Base-by-base conservation (phyloP, 768 basidiomycete species). In the Hygrophorus pudorinus region DNA sequence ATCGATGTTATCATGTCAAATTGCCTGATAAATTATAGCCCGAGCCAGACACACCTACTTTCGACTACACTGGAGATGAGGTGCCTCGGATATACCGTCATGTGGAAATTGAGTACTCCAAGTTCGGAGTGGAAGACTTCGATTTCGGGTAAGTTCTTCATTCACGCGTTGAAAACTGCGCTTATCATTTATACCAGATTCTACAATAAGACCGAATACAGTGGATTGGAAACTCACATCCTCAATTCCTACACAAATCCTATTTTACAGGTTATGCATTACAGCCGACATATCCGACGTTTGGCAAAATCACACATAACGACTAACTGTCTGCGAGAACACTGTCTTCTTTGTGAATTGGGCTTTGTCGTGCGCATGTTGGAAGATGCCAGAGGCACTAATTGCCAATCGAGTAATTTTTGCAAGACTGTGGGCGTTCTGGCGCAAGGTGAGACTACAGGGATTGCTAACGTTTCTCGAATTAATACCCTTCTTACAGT, bases 41-140 rank as follows among this genome's bases (percentile, higher is more conserved):
- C 6, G 79, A 78, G 29, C 68, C 71, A 5, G 76, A 79, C 24
- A 67, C 68, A n/a, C 66, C 73, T 17, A 61, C 62, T 3, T 67
- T 71, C 41, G 78, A 79, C 44, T 68, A 74, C 41, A 65, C 61
- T 14, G 69, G 68, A 21, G 78, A 73, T 30, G 73, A 78, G 21
- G 75, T 91, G 38, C 89, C 93, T 1, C 76, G 73, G 44, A 73
- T 80, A 48, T 99, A 96, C 60, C 80, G 86, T 46, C 84, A 82
- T 54, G 92, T 96, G 12, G 93, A 97, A 63, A 99, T 99, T 55
- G 90, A 93, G 61, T 99, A 99, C 59, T 93, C 89, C 31, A 94
- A 93, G 56, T 99, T 99, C 55, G 94, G 94, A 3, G 89, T 98
- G 13, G 94, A 97, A 58, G 94, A 99, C 62, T 99, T 99, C 56